Conservation (phyloP, 345 rosid genomes). For the Alliaria petiolata region DNA sequence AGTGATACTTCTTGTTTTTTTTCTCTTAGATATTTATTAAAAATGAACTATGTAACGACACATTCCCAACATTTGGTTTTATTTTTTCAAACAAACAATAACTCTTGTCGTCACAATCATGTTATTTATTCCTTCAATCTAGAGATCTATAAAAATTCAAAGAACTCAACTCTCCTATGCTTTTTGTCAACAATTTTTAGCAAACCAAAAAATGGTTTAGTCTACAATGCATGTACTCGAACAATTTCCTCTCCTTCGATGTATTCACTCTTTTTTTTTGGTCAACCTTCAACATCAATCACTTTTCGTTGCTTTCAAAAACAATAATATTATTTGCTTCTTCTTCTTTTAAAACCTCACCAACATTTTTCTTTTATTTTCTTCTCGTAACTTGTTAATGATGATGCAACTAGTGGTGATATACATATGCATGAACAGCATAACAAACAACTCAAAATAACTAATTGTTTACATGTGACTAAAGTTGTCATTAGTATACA, state of each 20-base stretch:
- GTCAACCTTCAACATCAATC: slow-evolving; percentile 8
- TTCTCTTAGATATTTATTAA: too few relatives aligned
- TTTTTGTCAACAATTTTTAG: slow-evolving; percentile 16
- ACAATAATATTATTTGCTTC: not conserved
- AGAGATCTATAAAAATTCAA: not conserved
- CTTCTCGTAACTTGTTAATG: not conserved
- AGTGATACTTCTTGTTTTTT: too few relatives aligned
- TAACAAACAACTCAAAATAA: not conserved
- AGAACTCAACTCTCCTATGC: not conserved
- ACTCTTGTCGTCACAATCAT: not conserved
- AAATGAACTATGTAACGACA: too few relatives aligned
- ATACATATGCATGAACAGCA: too few relatives aligned
- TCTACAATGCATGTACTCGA: slow-evolving; percentile 23
- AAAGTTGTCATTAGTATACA: not conserved
- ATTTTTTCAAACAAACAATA: not conserved
- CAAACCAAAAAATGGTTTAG: slow-evolving; percentile 2
- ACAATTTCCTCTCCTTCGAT: slow-evolving; percentile 15
- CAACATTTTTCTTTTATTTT: not conserved
- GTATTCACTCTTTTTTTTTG: slow-evolving; percentile 22
- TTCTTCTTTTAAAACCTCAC: not conserved
- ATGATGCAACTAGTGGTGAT: not conserved
- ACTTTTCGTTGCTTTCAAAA: slow-evolving; percentile 1
- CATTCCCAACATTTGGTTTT: not conserved
- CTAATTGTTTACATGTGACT: not conserved
- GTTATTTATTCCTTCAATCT: not conserved